Evolutionary conservation across 2,329 filamentous ascomycete species (phyloP).

Genomic region (Claviceps fusiformis): DNA sequence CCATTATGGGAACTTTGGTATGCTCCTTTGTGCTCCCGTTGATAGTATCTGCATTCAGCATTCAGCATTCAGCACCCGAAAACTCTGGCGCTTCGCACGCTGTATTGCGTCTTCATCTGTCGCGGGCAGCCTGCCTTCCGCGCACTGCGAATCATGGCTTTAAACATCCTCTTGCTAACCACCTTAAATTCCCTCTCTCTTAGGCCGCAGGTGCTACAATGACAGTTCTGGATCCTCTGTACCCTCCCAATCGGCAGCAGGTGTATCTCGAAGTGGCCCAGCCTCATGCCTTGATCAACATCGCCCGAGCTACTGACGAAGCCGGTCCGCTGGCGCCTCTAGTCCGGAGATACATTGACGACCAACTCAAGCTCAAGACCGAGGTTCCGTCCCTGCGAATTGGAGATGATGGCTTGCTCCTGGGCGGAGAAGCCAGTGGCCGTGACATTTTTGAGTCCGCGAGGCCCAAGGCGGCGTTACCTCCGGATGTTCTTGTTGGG

Average conservation of each 20-base stretch:
- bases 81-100: neutral
- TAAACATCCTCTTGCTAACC: neutral
- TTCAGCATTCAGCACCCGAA: neutral
- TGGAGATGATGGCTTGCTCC: conserved; percentile 53
- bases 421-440: conserved; percentile 53
- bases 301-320: conserved; percentile 51
- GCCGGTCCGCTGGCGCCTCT: conserved; percentile 32
- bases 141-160: no score
- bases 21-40: neutral
- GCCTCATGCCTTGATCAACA: conserved; percentile 52
- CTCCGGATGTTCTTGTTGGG: conserved; percentile 64
- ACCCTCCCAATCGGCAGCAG: conserved; percentile 18
- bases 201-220: conserved; percentile 46
- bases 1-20: conserved; percentile 60
- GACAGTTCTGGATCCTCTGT: conserved; percentile 56
- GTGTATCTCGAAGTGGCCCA: conserved; percentile 68
- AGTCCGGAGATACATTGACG: conserved; percentile 53
- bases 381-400: conserved; percentile 63
- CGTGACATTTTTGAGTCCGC: conserved; percentile 51
- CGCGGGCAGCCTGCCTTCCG: no score
- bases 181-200: conserved; percentile 18
- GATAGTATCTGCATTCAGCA: neutral
- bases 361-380: conserved; percentile 58
- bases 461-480: conserved; percentile 34
- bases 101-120: neutral